phyloP scores from a whole-genome alignment of 768 basidiomycete genomes.

The Leccinum boreale region DNA sequence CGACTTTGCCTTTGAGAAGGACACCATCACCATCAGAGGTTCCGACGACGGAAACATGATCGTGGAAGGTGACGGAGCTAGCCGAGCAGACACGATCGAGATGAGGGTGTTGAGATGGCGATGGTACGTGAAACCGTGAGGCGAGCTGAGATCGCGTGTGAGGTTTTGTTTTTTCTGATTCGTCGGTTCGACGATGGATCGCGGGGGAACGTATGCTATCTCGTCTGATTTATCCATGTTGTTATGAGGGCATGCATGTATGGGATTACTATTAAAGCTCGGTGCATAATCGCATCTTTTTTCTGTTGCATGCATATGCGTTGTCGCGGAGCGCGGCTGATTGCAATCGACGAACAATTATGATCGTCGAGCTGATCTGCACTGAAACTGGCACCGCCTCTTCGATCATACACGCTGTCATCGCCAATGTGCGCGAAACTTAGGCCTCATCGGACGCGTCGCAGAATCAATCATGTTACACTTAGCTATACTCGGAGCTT shows the following conservation, averaged over 20 bases:
- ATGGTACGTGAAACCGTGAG: slow-evolving; percentile 15
- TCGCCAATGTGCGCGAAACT: background rate
- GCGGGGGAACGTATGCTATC: background rate
- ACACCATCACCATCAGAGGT: slow-evolving; percentile 16
- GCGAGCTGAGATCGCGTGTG: background rate
- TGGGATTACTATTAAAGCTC: background rate
- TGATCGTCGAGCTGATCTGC: background rate
- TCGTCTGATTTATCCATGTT: slow-evolving; percentile 15
- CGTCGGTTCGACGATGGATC: background rate
- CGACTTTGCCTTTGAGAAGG: slow-evolving; percentile 23
- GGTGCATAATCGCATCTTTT: background rate
- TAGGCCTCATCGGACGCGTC: background rate
- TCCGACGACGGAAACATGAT: slow-evolving; percentile 13
- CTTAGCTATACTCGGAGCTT: too few relatives aligned
- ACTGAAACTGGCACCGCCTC: background rate
- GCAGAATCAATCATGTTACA: background rate
- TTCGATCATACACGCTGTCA: background rate
- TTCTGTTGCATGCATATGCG: background rate
- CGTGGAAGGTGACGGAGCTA: slow-evolving; percentile 7
- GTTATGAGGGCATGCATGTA: slow-evolving; percentile 13
- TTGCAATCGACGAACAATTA: background rate
- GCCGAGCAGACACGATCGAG: slow-evolving; percentile 6
- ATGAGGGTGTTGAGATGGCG: slow-evolving; percentile 29
- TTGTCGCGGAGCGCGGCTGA: background rate
- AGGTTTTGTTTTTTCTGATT: background rate